Evolutionary conservation across 352 stramenopile species (phyloP).

Genomic region (Globisporangium paroecandrum): DNA sequence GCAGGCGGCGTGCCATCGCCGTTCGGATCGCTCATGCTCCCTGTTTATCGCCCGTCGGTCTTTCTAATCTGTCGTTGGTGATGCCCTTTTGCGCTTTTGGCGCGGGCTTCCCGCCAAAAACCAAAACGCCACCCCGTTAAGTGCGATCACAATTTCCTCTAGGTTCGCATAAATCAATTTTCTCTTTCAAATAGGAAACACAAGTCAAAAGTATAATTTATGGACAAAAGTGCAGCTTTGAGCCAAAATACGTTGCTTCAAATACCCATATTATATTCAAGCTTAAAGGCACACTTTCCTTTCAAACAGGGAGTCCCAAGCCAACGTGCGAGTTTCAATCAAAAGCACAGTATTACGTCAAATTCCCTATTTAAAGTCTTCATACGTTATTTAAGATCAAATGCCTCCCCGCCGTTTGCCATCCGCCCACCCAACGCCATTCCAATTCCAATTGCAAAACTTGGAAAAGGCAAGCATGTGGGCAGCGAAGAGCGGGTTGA

Average conservation of each 20-base stretch:
- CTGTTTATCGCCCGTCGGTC: background rate
- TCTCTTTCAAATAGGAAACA: background rate
- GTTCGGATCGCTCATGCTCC: constrained; percentile 5
- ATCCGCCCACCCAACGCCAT: constrained; percentile 1
- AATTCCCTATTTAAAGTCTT: background rate
- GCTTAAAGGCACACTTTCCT: background rate
- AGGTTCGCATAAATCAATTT: background rate
- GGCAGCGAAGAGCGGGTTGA: background rate
- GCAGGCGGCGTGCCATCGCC: constrained; percentile 37
- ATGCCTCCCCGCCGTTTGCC: background rate
- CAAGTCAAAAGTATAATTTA: background rate
- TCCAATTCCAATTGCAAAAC: background rate
- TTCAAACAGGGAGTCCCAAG: background rate
- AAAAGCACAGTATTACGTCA: background rate
- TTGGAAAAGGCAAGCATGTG: constrained; percentile 5
- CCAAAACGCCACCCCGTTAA: background rate
- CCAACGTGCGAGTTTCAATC: background rate
- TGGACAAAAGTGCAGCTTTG: background rate
- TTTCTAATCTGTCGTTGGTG: background rate
- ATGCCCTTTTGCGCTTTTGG: background rate
- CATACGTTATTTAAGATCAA: background rate
- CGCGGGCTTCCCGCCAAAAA: constrained; percentile 5
- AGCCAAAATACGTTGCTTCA: background rate
- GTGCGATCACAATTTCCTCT: background rate
- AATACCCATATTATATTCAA: background rate